A percentile compares a stretch with the other conserved stretches of the same genome.
Conservation (phyloP, 257 asterid species). For the Solanum peruvianum region DNA sequence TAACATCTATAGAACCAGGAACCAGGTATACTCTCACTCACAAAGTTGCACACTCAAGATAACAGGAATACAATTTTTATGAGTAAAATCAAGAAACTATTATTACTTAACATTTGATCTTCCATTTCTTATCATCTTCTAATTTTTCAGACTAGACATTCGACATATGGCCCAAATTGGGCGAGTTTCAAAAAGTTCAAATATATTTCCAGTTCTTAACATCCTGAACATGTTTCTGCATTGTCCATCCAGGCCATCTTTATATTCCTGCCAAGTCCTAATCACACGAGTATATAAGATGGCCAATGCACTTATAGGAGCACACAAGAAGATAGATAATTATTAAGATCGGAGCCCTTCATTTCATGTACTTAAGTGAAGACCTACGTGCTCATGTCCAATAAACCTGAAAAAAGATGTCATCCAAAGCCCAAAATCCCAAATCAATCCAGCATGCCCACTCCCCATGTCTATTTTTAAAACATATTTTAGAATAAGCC, state of each 20-base stretch:
- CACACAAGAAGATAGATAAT: not conserved
- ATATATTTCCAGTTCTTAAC: not conserved
- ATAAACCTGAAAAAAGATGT: not conserved
- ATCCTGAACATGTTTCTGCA: not conserved
- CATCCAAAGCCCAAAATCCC: not conserved
- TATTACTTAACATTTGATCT: not conserved
- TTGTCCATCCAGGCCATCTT: not conserved
- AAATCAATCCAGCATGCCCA: not conserved
- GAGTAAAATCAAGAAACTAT: not conserved
- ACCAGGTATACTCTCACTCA: not conserved
- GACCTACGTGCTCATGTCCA: not conserved
- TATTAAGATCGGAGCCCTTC: not conserved
- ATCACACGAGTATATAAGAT: not conserved
- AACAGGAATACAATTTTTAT: not conserved
- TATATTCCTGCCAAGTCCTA: not conserved
- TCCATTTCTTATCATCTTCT: not conserved
- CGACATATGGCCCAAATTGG: not conserved
- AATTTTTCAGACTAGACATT: not conserved
- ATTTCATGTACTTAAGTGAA: not conserved
- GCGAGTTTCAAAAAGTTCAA: not conserved
- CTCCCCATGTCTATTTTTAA: not conserved
- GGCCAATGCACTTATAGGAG: not conserved
- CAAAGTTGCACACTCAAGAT: not conserved
- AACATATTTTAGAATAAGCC: not conserved
- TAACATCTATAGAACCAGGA: not conserved